Percentiles rank a stretch among this genome's conserved stretches.
Conservation (phyloP, 352 stramenopile species). For the Pythium dissimile region DNA sequence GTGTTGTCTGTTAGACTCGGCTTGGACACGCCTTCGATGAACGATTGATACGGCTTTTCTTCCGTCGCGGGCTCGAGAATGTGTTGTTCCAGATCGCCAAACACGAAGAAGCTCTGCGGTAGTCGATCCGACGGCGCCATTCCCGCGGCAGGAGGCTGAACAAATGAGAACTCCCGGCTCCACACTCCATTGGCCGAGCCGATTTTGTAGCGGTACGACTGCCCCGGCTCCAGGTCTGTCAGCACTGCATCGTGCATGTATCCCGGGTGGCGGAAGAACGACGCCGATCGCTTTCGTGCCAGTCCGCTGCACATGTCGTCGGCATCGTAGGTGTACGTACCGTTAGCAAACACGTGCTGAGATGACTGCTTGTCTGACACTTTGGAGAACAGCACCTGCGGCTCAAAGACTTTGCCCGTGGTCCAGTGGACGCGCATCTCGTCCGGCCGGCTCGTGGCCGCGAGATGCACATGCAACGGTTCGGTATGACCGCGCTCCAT, state of each 20-base stretch:
- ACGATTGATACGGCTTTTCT: conserved; percentile 3
- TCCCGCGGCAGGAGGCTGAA: conserved; percentile 16
- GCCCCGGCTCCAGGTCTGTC: neutral
- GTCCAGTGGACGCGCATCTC: conserved; percentile 31
- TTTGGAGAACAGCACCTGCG: conserved; percentile 6
- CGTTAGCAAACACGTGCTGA: neutral
- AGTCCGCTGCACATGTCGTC: conserved; percentile 13
- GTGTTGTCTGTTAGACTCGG: conserved; percentile 25
- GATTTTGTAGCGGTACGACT: conserved; percentile 13
- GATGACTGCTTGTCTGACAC: neutral
- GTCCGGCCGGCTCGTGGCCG: conserved; percentile 11
- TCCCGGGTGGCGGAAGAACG: conserved; percentile 12
- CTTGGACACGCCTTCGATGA: conserved; percentile 2
- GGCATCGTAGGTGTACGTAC: conserved; percentile 9
- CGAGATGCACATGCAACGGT: conserved; percentile 28
- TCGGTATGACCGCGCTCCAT: conserved; percentile 16
- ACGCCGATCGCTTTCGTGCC: neutral
- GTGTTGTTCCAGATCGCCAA: conserved; percentile 60
- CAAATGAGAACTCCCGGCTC: conserved; percentile 16
- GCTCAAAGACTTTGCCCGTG: conserved; percentile 7
- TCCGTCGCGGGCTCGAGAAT: conserved; percentile 8
- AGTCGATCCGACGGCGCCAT: neutral
- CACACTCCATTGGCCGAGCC: neutral
- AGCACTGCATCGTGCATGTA: conserved; percentile 8
- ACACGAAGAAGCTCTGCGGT: conserved; percentile 53